Base-by-base conservation (phyloP, 306 rosid genomes). In the Rubus idaeus region DNA sequence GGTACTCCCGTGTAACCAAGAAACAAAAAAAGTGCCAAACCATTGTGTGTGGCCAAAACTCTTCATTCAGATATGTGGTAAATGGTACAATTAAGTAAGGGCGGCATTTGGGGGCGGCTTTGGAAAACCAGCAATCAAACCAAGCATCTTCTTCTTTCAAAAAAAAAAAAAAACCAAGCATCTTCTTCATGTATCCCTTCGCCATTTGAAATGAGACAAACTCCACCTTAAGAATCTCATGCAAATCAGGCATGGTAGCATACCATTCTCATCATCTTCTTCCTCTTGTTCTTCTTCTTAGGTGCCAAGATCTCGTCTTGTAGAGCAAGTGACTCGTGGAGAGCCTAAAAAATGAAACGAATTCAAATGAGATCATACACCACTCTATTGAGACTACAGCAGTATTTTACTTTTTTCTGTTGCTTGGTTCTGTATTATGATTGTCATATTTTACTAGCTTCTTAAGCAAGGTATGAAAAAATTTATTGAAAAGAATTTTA, bases 301-400 rank as follows among this genome's bases (percentile, higher is more conserved):
- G 84, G 88, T 63, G 96, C 88, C 23, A 90, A 46, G 53, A 95
- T 86, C 79, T 91, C 92, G 50, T 84, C 90, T 78, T 92, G 97
- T 56, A 69, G 68, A 58, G 78, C 83, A 70, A 88, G 78, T 9
- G 98, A 89, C 35, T 87, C 90, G 80, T 91, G 94, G 64, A 95
- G 81, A 76, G 93, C 90, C 98, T 92, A 68, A 60, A 57, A 35
- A 42, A 40, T 20, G n/a, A 79, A 52, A 41, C 12, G 50, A 55
- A 44, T 40, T 8, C 26, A 66, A 16, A 57, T 41, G 2, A 17
- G 13, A 57, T 20, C 30, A 49, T 14, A 18, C 52, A 21, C 67
- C 0, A 10, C 61, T 16, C 58, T 35, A 37, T 5, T 30, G 40
- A 61, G 8, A 30, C 44, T 61, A 18, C n/a, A 30, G 44, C 42